phyloP scores from a whole-genome alignment of 495 filamentous ascomycete species.

The Penicillium robsamsonii region DNA sequence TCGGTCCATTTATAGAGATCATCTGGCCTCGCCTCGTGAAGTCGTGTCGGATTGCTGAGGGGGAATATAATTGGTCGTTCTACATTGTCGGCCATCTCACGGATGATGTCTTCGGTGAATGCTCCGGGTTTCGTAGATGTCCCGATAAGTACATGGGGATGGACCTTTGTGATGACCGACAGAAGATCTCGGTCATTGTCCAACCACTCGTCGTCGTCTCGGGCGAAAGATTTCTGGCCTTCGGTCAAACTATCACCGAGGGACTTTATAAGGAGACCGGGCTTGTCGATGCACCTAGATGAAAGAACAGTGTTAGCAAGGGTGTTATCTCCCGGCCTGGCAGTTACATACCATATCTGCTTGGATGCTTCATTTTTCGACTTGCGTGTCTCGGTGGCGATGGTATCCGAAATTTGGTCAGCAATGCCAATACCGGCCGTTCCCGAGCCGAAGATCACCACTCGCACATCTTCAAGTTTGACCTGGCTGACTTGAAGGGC shows the following conservation, averaged over 20 bases:
- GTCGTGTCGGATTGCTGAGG: slow-evolving; percentile 78
- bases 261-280: slow-evolving; percentile 69
- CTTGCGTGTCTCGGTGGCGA: slow-evolving; percentile 64
- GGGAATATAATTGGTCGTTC: slow-evolving; percentile 79
- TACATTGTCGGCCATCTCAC: slow-evolving; percentile 77
- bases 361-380: slow-evolving; percentile 71
- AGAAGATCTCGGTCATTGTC: slow-evolving; percentile 57
- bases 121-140: slow-evolving; percentile 78
- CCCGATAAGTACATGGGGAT: slow-evolving; percentile 79
- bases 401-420: slow-evolving; percentile 77
- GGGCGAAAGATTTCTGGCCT: slow-evolving; percentile 66
- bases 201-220: slow-evolving; percentile 63
- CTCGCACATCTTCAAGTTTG: slow-evolving; percentile 62
- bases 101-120: slow-evolving; percentile 72
- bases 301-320: not conserved
- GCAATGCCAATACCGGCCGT: slow-evolving; percentile 87
- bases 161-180: slow-evolving; percentile 65
- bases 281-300: slow-evolving; percentile 78
- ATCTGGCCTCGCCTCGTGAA: slow-evolving; percentile 79
- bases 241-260: slow-evolving; percentile 56
- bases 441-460: slow-evolving; percentile 78
- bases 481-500: slow-evolving; percentile 66
- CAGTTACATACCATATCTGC: slow-evolving; percentile 69
- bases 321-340: too few relatives aligned
- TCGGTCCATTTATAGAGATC: slow-evolving; percentile 78